Evolutionary conservation across 257 asterid species (phyloP).

Genomic region (Forsythia viridissima): DNA sequence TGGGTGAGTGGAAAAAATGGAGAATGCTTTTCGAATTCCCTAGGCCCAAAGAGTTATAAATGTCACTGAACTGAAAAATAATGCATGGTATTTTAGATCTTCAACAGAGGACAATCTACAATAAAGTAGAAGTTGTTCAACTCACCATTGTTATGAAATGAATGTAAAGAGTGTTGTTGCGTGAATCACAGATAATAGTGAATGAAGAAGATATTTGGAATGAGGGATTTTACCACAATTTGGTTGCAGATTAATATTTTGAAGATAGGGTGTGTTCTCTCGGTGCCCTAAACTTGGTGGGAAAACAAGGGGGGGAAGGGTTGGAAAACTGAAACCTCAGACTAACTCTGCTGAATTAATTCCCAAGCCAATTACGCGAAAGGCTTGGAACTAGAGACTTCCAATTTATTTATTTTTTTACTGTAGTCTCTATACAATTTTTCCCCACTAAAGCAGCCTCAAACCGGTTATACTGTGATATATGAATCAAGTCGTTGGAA

Average conservation of each 20-base stretch:
- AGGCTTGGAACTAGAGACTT: not conserved
- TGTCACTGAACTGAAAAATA: not conserved
- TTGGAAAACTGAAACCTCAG: no score
- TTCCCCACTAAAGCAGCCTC: not conserved
- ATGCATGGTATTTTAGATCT: not conserved
- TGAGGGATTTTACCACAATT: not conserved
- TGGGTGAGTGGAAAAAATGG: not conserved
- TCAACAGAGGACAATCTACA: not conserved
- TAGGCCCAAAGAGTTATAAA: not conserved
- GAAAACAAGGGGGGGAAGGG: not conserved
- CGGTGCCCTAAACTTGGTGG: not conserved
- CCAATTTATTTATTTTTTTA: not conserved
- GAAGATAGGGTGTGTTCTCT: not conserved
- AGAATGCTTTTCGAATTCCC: not conserved
- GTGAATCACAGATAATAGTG: not conserved
- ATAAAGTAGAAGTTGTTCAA: not conserved
- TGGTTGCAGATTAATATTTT: not conserved
- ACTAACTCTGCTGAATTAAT: not conserved
- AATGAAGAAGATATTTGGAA: not conserved
- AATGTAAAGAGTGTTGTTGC: not conserved
- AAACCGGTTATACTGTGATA: no score
- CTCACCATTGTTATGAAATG: not conserved
- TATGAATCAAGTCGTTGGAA: not conserved
- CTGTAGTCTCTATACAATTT: not conserved
- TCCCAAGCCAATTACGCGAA: not conserved